Evolutionary conservation across 371 early-diverging fungal genomes (phyloP).

Genomic region (Mortierella sp.): DNA sequence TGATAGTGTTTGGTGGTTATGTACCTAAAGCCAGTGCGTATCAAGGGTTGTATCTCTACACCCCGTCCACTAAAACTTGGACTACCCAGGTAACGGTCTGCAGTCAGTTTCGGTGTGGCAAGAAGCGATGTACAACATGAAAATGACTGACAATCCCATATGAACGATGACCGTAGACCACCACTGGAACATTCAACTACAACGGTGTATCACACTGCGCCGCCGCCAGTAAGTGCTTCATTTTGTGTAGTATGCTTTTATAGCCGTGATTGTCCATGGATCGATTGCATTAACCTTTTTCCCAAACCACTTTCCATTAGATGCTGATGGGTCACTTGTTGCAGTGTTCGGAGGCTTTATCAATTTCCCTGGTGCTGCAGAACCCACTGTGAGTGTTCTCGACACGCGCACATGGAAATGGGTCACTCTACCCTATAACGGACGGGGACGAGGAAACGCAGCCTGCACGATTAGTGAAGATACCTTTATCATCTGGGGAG

Average conservation of each 20-base stretch:
- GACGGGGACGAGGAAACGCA: constrained; percentile 31
- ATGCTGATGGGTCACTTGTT: constrained; percentile 30
- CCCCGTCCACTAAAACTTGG: constrained; percentile 25
- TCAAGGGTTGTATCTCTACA: constrained; percentile 19
- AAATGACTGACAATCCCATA: too few relatives aligned
- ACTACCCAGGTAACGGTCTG: constrained; percentile 24
- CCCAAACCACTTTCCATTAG: constrained; percentile 15
- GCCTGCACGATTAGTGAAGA: constrained; percentile 39
- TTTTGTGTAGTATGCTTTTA: too few relatives aligned
- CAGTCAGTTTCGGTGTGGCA: too few relatives aligned
- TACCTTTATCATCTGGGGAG: constrained; percentile 42
- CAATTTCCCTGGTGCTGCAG: constrained; percentile 3
- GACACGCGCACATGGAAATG: constrained; percentile 44
- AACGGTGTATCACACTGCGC: constrained; percentile 26
- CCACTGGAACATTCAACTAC: constrained; percentile 32
- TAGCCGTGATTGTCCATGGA: neutral
- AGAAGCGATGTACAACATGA: too few relatives aligned
- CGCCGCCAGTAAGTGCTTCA: constrained; percentile 35
- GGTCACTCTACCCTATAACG: constrained; percentile 12
- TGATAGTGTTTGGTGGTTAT: constrained; percentile 39
- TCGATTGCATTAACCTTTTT: too few relatives aligned
- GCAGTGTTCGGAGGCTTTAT: constrained; percentile 40
- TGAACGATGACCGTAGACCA: too few relatives aligned
- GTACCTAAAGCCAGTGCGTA: neutral
- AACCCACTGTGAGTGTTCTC: constrained; percentile 28